Conservation (phyloP, 345 rosid genomes). For the Mangifera indica region DNA sequence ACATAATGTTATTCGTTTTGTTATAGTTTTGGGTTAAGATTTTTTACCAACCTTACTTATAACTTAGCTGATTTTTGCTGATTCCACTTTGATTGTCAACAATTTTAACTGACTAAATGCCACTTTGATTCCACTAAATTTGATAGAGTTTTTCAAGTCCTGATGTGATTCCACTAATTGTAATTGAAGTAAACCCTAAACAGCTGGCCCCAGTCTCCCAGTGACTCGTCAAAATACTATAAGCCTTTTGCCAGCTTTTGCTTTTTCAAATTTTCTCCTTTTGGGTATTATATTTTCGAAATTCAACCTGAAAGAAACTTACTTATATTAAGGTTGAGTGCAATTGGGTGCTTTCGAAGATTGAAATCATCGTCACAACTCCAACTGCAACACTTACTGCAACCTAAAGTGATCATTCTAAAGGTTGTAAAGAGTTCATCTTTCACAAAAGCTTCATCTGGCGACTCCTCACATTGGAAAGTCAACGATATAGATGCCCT, state of each 20-base stretch:
- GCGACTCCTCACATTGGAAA: background rate
- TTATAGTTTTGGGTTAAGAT: too few species aligned
- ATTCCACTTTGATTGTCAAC: too few species aligned
- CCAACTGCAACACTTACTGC: constrained; percentile 3
- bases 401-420: background rate
- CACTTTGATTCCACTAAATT: constrained; percentile 7
- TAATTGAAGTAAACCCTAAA: constrained; percentile 21
- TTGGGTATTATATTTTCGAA: constrained; percentile 22
- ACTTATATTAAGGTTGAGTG: constrained; percentile 10
- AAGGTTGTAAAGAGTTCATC: constrained; percentile 8
- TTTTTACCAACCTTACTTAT: too few species aligned
- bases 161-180: constrained; percentile 41
- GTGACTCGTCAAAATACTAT: constrained; percentile 4
- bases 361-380: constrained; percentile 22
- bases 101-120: constrained; percentile 12
- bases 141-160: constrained; percentile 19
- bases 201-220: constrained; percentile 29
- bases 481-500: constrained; percentile 11
- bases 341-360: constrained; percentile 21
- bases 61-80: too few species aligned
- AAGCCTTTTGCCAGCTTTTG: constrained; percentile 16
- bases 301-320: background rate
- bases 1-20: too few species aligned
- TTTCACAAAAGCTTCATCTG: too few species aligned
- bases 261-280: constrained; percentile 14